Evolutionary conservation across 257 asterid species (phyloP).

Genomic region (Rauvolfia tetraphylla): DNA sequence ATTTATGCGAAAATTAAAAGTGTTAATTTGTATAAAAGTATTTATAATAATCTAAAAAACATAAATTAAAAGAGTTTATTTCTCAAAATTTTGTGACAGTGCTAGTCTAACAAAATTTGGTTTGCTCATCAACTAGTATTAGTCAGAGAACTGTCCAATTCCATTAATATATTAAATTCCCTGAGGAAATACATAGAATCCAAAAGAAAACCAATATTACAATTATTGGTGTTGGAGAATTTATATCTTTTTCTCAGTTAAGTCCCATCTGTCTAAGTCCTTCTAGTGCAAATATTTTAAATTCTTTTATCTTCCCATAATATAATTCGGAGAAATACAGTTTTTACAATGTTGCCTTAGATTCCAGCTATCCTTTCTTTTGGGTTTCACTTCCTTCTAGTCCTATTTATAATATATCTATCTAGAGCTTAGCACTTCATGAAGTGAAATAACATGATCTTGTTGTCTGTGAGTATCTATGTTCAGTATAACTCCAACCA

Average conservation of each 20-base stretch:
- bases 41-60: too few relatives aligned
- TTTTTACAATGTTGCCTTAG: too few relatives aligned
- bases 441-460: neutral
- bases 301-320: neutral
- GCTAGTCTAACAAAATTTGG: neutral
- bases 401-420: too few relatives aligned
- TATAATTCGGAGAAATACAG: too few relatives aligned
- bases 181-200: neutral
- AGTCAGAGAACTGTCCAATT: neutral
- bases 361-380: too few relatives aligned
- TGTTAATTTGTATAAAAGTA: too few relatives aligned
- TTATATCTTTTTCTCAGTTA: neutral
- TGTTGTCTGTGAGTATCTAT: too few relatives aligned
- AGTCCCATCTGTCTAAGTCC: neutral
- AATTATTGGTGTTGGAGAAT: neutral
- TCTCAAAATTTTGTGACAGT: too few relatives aligned
- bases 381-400: neutral
- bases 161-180: neutral
- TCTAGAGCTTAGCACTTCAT: neutral
- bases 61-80: too few relatives aligned
- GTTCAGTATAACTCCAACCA: too few relatives aligned
- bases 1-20: too few relatives aligned
- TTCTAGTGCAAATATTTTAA: neutral
- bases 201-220: neutral
- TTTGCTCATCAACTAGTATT: neutral